Evolutionary conservation across 2,329 filamentous ascomycete species (phyloP).

Genomic region (Hymenoscyphus linearis): DNA sequence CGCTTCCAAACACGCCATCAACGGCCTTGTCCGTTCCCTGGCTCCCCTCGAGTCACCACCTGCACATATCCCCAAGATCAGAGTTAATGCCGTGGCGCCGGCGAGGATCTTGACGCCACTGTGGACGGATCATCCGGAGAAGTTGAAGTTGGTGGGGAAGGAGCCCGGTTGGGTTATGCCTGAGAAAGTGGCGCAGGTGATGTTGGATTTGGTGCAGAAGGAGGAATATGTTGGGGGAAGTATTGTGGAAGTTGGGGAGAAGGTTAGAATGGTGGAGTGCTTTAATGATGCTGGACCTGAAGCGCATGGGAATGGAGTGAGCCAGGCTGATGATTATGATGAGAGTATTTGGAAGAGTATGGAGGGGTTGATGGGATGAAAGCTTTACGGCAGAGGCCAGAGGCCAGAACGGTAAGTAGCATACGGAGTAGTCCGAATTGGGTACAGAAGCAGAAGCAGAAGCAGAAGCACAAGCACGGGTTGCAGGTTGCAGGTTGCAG

Average conservation of each 20-base stretch:
- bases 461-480: no score
- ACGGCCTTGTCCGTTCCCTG: constrained; percentile 41
- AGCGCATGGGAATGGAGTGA: constrained; percentile 6
- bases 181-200: constrained; percentile 39
- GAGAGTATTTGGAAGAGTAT: constrained; percentile 9
- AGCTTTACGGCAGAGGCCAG: no score
- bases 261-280: constrained; percentile 31
- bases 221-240: constrained; percentile 36
- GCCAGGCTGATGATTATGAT: background rate
- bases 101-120: constrained; percentile 39
- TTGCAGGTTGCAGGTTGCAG: no score
- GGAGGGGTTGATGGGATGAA: constrained; percentile 5
- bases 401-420: background rate
- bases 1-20: constrained; percentile 44
- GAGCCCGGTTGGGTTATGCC: constrained; percentile 36
- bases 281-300: constrained; percentile 37
- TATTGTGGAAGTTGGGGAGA: constrained; percentile 38
- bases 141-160: constrained; percentile 33
- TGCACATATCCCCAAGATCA: constrained; percentile 31
- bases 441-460: background rate
- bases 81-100: constrained; percentile 41
- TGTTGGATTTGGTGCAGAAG: constrained; percentile 37
- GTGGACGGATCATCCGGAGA: constrained; percentile 42
- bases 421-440: background rate
- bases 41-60: constrained; percentile 32